Evolutionary conservation across 2,329 filamentous ascomycete genomes (phyloP), one percentile per base, ranked within the genome.

Genomic region (Chalaropsis thielavioides): DNA sequence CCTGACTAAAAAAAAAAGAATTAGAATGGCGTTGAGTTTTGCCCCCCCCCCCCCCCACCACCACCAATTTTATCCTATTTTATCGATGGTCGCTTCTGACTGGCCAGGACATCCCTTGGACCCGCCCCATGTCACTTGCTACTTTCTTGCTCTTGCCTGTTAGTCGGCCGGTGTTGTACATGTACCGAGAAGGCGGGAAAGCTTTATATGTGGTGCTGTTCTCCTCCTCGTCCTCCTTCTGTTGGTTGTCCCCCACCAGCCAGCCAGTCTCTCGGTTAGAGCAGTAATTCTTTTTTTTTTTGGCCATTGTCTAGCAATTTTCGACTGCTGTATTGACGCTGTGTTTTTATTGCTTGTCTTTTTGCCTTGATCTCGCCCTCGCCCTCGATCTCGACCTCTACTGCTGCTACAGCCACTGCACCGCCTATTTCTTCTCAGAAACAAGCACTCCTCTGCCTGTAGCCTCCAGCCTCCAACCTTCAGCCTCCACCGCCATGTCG

Each of bases 171-270:
- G 51, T 56, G 51, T 56, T 56, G 13, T 24, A 56, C 43, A 27
- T 31, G 38, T 49, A 43, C 60, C 60, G 40, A 35, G 60, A 62
- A 31, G 60, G 40, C 24, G 60, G 60, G 60, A 62, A 35, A 27
- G 40, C 40, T 49, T 63, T 58, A 63, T 54, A 63, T 54, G n/a
- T 46, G 35, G 44, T 27, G 22, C 31, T 31, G 46, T 58, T 56
- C 62, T 46, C 31, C 13, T 54, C 27, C 31, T 63, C 19, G 51
- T 63, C 27, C 35, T 62, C 41, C 41, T 62, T 27, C 49, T 49
- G n/a, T 62, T 19, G 10, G 49, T 22, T 62, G 24, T 46, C 19
- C 41, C 19, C 40, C 43, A 46, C 17, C 43, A 43, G 22, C 60
- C n/a, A 49, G 22, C 49, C 24, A 27, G 17, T 17, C 24, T 46